Conservation (phyloP, 371 early-diverging fungal genomes). For the Rhizopus sp. region DNA sequence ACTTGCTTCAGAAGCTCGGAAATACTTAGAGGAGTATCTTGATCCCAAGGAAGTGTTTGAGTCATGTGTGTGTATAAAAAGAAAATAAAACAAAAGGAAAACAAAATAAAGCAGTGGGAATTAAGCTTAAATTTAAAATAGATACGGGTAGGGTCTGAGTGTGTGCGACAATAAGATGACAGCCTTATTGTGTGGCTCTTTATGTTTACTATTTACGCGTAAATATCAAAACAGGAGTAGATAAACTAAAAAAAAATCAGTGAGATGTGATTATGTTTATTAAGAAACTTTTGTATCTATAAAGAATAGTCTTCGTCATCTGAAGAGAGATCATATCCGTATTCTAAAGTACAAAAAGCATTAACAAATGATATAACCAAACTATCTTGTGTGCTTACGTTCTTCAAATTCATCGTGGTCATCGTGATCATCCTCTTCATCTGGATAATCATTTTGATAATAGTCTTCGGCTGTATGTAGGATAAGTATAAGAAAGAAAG, state of each 20-base stretch:
- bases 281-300: background rate
- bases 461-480: conserved; percentile 59
- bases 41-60: conserved; percentile 23
- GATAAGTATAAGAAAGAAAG: background rate
- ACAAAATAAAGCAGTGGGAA: background rate
- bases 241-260: too few relatives aligned
- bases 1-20: conserved; percentile 28
- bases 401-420: conserved; percentile 50
- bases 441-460: conserved; percentile 67
- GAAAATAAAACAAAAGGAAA: background rate
- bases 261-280: too few relatives aligned
- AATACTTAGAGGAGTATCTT: conserved; percentile 22
- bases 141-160: too few relatives aligned
- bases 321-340: conserved; percentile 27
- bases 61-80: conserved; percentile 14
- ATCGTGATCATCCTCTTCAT: conserved; percentile 39
- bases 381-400: conserved; percentile 28
- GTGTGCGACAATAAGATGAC: too few relatives aligned
- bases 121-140: background rate
- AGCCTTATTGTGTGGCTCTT: too few relatives aligned
- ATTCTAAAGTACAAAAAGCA: conserved; percentile 15
- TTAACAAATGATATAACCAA: background rate
- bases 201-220: too few relatives aligned
- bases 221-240: too few relatives aligned
- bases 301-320: conserved; percentile 39